A percentile compares a stretch with the other conserved stretches of the same genome.
These are phyloP conservation scores for Aethionema arabicum DNA, from an alignment of 345 rosid species.

Conservation along the genomic window DNA sequence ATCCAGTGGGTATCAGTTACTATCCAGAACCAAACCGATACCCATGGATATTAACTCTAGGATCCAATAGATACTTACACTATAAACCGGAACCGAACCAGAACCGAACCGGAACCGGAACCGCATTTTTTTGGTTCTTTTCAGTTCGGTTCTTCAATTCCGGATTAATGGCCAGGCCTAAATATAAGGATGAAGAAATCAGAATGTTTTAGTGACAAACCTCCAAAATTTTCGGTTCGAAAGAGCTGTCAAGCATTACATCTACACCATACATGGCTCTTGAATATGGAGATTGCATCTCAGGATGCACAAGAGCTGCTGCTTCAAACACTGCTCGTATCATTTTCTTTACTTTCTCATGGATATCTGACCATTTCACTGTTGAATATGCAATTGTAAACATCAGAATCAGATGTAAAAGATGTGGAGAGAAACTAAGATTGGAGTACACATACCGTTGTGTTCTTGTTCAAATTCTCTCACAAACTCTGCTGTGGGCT, in stretches of 20 bases:
- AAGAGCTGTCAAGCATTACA: conserved; percentile 79
- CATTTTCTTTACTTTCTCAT: conserved; percentile 56
- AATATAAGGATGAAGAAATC: too few species aligned
- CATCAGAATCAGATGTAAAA: background rate
- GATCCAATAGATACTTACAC: too few species aligned
- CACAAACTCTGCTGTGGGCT: conserved; percentile 75
- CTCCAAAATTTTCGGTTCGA: conserved; percentile 87
- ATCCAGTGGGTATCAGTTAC: too few species aligned
- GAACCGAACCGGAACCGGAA: too few species aligned
- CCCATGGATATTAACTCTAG: too few species aligned
- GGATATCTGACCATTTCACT: conserved; percentile 87
- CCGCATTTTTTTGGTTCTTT: too few species aligned
- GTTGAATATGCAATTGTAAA: conserved; percentile 28
- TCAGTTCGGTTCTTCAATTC: too few species aligned
- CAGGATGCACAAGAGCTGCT: conserved; percentile 80
- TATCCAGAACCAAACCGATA: too few species aligned
- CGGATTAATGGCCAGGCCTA: too few species aligned
- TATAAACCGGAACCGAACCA: too few species aligned
- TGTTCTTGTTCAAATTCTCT: conserved; percentile 82
- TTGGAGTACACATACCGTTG: conserved; percentile 48
- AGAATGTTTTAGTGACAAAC: conserved; percentile 41
- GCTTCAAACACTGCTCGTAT: conserved; percentile 73
- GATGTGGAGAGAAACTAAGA: conserved; percentile 3
- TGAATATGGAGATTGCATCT: conserved; percentile 77
- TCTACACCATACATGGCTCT: conserved; percentile 93